These are phyloP conservation scores for Aechmea fasciata DNA, from an alignment of 176 grass and related monocot species.

Conservation along the genomic window DNA sequence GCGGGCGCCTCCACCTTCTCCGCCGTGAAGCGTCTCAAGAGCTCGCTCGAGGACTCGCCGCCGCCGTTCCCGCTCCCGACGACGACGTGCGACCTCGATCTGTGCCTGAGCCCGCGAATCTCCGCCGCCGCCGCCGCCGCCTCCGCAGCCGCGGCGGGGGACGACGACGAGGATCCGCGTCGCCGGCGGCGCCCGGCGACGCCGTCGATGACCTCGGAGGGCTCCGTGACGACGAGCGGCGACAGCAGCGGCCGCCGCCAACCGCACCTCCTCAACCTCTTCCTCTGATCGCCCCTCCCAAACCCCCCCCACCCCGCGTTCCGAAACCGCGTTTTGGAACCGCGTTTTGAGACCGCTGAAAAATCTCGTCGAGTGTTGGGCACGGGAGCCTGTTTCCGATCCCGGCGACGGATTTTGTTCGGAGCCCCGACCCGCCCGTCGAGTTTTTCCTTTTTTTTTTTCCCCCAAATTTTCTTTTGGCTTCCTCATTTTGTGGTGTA, in stretches of 20 bases:
- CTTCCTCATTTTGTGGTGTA: no score
- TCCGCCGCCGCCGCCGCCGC: neutral
- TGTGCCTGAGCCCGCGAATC: conserved; percentile 35
- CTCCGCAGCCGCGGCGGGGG: neutral
- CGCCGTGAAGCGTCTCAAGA: conserved; percentile 14
- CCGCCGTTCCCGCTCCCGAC: neutral
- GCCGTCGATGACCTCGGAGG: conserved; percentile 68
- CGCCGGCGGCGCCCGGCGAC: conserved; percentile 20
- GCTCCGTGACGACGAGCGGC: conserved; percentile 56
- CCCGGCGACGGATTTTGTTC: neutral
- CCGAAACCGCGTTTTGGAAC: no score
- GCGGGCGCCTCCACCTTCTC: neutral
- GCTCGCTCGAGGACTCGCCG: conserved; percentile 4
- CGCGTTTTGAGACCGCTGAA: no score
- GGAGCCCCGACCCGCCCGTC: neutral
- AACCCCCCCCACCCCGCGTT: no score
- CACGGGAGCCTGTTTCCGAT: neutral
- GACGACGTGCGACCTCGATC: conserved; percentile 38
- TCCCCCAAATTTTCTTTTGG: neutral
- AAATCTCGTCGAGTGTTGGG: no score
- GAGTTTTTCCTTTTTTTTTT: neutral
- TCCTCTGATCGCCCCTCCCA: no score
- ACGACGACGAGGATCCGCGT: conserved; percentile 7
- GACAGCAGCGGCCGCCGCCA: conserved; percentile 18
- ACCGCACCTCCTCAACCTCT: conserved; percentile 62